Base-by-base conservation (phyloP, 768 basidiomycete species). In the Hypsizygus marmoreus region DNA sequence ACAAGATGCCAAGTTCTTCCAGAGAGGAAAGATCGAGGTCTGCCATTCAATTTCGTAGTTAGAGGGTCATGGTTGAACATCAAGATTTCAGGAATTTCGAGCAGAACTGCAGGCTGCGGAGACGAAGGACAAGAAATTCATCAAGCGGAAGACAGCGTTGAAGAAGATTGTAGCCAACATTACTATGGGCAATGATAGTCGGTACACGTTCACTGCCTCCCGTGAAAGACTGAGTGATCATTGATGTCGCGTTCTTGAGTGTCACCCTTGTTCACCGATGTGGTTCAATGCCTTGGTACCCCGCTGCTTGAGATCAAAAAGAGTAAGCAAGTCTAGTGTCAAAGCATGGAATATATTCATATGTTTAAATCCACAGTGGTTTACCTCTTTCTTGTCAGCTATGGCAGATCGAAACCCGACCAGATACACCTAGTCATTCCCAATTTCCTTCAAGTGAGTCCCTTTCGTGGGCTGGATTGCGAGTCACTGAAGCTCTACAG, bases 161-260 rank as follows among this genome's bases (percentile, higher is more conserved):
- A 98, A 99, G 80, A 95, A 95, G 75, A 88, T 97, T 49, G 93
- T 97, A 10, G 97, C 97, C 31, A 97, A 97, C 67, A 98, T 98
- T 67, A 99, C 97, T 3, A 98, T 99, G 95, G 97, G 97, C 33
- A 97, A 94, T 62, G 95, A 98, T 69, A 95, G 95, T 97, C 63
- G 70, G 93, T 82, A 64, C 56, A 56, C 56, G 51, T 60, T 57
- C 47, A 49, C 48, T 57, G 26, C 44, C 53, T 42, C 50, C 51
- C 29, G 40, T 38, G 41, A 49, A 54, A 50, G 51, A 47, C 54
- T 51, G 34, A 44, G 54, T 49, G 54, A 52, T 53, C 36, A 49
- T 53, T 57, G 40, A 56, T 50, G 43, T 43, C 22, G 28, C 45
- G 29, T 40, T 47, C 43, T 45, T 40, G 54, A 95, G 91, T 97